A percentile compares a stretch with the other conserved stretches of the same genome.
These are phyloP conservation scores for Sporothrix mexicana DNA, from an alignment of 2,329 filamentous ascomycete genomes.

Conservation along the genomic window DNA sequence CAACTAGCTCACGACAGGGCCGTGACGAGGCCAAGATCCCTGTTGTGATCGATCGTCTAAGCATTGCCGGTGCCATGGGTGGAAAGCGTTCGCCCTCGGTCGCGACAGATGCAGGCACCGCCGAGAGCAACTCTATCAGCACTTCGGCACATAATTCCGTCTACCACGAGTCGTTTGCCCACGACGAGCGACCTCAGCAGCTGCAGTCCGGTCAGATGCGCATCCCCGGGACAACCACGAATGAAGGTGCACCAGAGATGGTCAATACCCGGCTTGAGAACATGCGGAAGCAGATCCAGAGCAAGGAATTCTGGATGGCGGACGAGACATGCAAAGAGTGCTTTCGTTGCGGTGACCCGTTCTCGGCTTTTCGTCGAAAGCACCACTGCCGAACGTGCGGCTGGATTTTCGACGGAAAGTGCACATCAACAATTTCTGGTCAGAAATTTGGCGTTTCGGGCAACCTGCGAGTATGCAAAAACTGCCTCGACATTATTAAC, in stretches of 20 bases:
- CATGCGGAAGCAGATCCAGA: conserved; percentile 85
- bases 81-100: conserved; percentile 61
- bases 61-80: conserved; percentile 52
- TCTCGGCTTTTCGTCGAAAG: conserved; percentile 92
- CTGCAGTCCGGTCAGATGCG: conserved; percentile 54
- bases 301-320: conserved; percentile 98
- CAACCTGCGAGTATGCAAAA: conserved; percentile 87
- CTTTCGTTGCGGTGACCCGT: conserved; percentile 87
- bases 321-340: conserved; percentile 98
- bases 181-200: conserved; percentile 53
- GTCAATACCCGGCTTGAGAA: conserved; percentile 69
- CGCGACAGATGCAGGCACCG: conserved; percentile 62
- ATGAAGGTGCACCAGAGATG: conserved; percentile 62
- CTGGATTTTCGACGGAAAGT: conserved; percentile 98
- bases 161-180: conserved; percentile 61
- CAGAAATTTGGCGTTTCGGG: conserved; percentile 85
- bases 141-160: conserved; percentile 65
- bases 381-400: conserved; percentile 96
- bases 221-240: conserved; percentile 63
- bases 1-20: neutral
- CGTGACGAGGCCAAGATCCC: conserved; percentile 52
- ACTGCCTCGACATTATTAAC: conserved; percentile 89
- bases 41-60: conserved; percentile 62
- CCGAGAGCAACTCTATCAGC: conserved; percentile 62
- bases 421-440: conserved; percentile 88